phyloP scores from a whole-genome alignment of 306 rosid genomes.

The Casuarina glauca region DNA sequence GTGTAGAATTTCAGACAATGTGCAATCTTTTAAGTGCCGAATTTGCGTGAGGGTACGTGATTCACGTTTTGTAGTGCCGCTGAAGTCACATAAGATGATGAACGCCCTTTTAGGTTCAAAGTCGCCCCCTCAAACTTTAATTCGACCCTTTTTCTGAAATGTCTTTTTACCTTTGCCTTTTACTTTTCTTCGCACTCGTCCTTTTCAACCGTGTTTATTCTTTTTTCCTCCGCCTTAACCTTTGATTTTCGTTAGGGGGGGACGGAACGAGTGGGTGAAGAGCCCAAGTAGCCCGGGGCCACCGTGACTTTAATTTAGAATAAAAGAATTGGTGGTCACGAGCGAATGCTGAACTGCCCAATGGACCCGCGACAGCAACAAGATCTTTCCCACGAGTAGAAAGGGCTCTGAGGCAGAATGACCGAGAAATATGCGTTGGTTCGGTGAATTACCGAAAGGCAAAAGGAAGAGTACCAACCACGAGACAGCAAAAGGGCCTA shows the following conservation, averaged over 20 bases:
- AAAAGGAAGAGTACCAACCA: constrained; percentile 21
- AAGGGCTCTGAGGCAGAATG: neutral
- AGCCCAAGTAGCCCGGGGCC: too few relatives aligned
- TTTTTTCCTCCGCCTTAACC: neutral
- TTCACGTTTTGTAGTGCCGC: too few relatives aligned
- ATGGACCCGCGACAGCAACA: neutral
- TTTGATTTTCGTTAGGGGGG: too few relatives aligned
- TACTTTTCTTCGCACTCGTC: neutral
- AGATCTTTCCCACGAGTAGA: neutral
- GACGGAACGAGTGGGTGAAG: too few relatives aligned
- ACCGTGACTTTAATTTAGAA: too few relatives aligned
- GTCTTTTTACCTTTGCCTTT: neutral
- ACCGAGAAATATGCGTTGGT: neutral
- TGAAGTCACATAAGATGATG: too few relatives aligned
- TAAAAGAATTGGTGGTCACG: too few relatives aligned
- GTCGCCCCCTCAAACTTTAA: neutral
- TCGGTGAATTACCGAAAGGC: neutral
- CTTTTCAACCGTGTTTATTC: neutral
- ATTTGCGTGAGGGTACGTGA: too few relatives aligned
- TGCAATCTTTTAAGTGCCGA: too few relatives aligned
- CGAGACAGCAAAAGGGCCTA: constrained; percentile 13
- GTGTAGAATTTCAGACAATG: too few relatives aligned
- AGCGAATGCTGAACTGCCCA: neutral
- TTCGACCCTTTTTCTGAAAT: neutral
- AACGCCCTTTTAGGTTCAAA: neutral